A percentile compares a stretch with the other conserved stretches of the same genome.
These are phyloP conservation scores for Starmerella ratchasimensis DNA, from an alignment of 805 yeast species.

Conservation along the genomic window DNA sequence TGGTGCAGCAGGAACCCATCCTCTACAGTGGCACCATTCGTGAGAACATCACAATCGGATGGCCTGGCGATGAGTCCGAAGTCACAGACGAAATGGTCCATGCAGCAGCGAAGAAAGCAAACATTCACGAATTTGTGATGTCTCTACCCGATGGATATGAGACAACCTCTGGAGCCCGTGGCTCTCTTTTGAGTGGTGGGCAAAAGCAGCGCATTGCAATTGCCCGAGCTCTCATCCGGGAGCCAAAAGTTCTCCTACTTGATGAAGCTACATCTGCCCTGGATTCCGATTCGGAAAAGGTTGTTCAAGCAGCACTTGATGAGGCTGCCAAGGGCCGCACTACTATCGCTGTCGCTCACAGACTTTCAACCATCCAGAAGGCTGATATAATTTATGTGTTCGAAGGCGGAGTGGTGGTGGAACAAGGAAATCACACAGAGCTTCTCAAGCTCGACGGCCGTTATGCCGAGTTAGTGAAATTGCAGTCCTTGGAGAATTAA, in stretches of 20 bases:
- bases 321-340: constrained; percentile 60
- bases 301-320: constrained; percentile 58
- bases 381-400: constrained; percentile 52
- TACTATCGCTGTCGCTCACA: constrained; percentile 73
- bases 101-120: constrained; percentile 38
- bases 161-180: constrained; percentile 42
- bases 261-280: constrained; percentile 62
- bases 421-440: constrained; percentile 41
- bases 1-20: constrained; percentile 52
- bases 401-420: constrained; percentile 47
- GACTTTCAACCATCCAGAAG: constrained; percentile 54
- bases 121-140: constrained; percentile 42
- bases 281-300: constrained; percentile 58
- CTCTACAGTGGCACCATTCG: constrained; percentile 41
- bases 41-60: constrained; percentile 44
- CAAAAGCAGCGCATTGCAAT: constrained; percentile 67
- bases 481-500: constrained; percentile 27
- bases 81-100: constrained; percentile 34
- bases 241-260: constrained; percentile 47
- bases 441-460: constrained; percentile 31
- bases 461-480: constrained; percentile 30
- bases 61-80: constrained; percentile 22
- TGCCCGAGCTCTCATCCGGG: constrained; percentile 57
- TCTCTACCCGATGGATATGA: constrained; percentile 48
- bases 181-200: constrained; percentile 54